Percentiles rank a stretch among this genome's conserved stretches.
Conservation (phyloP, 306 rosid genomes). For the Prunus dulcis region DNA sequence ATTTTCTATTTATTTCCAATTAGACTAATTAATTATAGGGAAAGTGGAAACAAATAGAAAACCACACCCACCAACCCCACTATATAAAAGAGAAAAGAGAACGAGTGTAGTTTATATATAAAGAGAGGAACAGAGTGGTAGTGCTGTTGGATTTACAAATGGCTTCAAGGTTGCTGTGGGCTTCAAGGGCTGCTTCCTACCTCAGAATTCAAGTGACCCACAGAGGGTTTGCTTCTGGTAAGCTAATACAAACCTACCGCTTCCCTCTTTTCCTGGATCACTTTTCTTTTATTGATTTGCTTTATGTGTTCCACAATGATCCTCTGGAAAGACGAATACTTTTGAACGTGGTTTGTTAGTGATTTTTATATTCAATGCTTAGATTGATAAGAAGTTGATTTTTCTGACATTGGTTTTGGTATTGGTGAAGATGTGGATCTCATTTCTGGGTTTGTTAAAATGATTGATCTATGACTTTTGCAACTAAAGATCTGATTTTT, state of each 20-base stretch:
- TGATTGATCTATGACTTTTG: slow-evolving; percentile 25
- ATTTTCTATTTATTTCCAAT: neutral
- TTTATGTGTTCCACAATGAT: neutral
- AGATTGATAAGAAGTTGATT: neutral
- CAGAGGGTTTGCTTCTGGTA: slow-evolving; percentile 68
- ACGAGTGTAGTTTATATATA: neutral
- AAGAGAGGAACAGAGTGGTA: neutral
- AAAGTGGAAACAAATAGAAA: neutral
- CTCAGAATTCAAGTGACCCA: slow-evolving; percentile 58
- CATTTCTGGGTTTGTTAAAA: slow-evolving; percentile 13
- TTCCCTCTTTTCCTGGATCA: neutral
- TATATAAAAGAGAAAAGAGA: neutral
- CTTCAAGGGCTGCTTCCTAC: slow-evolving; percentile 73
- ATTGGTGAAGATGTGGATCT: slow-evolving; percentile 26
- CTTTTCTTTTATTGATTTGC: neutral
- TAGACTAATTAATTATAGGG: neutral
- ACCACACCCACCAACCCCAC: slow-evolving; percentile 3
- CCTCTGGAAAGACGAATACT: neutral
- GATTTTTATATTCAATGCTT: neutral
- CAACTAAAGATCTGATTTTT: slow-evolving; percentile 19
- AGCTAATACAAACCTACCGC: neutral
- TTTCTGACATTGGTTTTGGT: neutral
- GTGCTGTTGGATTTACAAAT: slow-evolving; percentile 28
- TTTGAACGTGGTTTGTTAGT: neutral
- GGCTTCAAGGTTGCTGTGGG: slow-evolving; percentile 78